Evolutionary conservation across 331 rosid species (phyloP).

Genomic region (Malus hybrid): DNA sequence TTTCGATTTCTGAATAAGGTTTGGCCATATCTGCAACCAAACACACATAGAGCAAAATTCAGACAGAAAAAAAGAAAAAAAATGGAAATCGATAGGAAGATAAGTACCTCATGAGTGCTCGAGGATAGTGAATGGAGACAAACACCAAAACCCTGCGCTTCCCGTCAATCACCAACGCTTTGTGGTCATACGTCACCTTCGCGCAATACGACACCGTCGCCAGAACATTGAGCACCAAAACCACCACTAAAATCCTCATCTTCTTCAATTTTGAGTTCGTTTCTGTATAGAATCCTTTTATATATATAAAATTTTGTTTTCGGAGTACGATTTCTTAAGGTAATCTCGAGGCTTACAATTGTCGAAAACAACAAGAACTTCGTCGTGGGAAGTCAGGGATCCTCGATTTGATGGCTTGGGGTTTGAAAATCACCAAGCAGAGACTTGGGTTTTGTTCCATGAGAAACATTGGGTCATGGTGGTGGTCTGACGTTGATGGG

Average conservation of each 20-base stretch:
- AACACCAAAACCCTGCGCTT: conserved; percentile 66
- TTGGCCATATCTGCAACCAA: conserved; percentile 82
- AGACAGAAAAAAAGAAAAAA: not conserved
- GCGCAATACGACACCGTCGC: conserved; percentile 30
- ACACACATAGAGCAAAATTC: not conserved
- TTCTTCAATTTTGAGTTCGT: not conserved
- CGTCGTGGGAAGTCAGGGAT: too few relatives aligned
- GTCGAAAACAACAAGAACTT: too few relatives aligned
- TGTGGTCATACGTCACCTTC: conserved; percentile 70
- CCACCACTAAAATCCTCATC: conserved; percentile 11
- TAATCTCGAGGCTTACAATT: not conserved
- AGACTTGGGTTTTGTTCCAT: too few relatives aligned
- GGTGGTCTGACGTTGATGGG: too few relatives aligned
- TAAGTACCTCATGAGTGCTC: conserved; percentile 80
- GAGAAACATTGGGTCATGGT: too few relatives aligned
- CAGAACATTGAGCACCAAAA: conserved; percentile 34
- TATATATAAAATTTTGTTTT: not conserved
- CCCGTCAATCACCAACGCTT: conserved; percentile 81
- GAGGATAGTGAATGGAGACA: conserved; percentile 94
- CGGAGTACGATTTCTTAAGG: not conserved
- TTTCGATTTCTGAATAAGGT: conserved; percentile 77
- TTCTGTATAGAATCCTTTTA: not conserved
- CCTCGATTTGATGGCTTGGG: too few relatives aligned
- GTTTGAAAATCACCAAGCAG: too few relatives aligned
- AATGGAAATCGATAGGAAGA: not conserved